Evolutionary conservation across 1,139 yeast genomes (phyloP), one percentile per base, ranked within the genome.

Genomic region (Debaryomyces fabryi): DNA sequence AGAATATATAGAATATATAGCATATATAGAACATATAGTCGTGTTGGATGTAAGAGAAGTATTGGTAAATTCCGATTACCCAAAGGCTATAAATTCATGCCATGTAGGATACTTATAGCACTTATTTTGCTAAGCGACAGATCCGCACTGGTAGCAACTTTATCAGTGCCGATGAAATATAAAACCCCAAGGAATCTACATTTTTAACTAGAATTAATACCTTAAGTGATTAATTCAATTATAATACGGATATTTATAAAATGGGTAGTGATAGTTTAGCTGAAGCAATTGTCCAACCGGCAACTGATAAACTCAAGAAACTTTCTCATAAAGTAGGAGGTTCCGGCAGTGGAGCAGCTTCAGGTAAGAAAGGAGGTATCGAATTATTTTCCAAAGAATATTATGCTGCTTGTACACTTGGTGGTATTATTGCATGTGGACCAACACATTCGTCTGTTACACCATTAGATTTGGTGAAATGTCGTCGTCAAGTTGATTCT

Each of bases 361-460:
- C 42, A 36, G 57, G 38, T 13, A 35, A 35, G 15, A 35, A 18
- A 9, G 38, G 57, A 9, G 38, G 57, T 43, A 82, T 85, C 56
- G 71, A 74, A 56, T 72, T 87, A 46, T 87, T 79, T 71, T 76
- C 92, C 3, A 74, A 78, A 21, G 86, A 88, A 65, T 92, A 87
- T 71, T 92, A 81, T 71, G 80, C 82, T 43, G 85, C 96, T 41
- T 92, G 97, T 70, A 86, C 96, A 9, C 52, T 89, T 36, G 98
- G 98, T 47, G 98, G 98, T 58, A 77, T 88, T 46, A 63, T 85
- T 54, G 97, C 98, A 3, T 92, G 98, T 76, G 97, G 97, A 32
- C 96, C 97, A 30, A 92, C 98, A 12, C 98, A 92, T 71, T 85
- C 96, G 2, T 81, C 88, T 2, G 95, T 92, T 30, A 88, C 97